These are phyloP conservation scores for Claviceps digitariae DNA, from an alignment of 2,329 filamentous ascomycete species.

Conservation along the genomic window DNA sequence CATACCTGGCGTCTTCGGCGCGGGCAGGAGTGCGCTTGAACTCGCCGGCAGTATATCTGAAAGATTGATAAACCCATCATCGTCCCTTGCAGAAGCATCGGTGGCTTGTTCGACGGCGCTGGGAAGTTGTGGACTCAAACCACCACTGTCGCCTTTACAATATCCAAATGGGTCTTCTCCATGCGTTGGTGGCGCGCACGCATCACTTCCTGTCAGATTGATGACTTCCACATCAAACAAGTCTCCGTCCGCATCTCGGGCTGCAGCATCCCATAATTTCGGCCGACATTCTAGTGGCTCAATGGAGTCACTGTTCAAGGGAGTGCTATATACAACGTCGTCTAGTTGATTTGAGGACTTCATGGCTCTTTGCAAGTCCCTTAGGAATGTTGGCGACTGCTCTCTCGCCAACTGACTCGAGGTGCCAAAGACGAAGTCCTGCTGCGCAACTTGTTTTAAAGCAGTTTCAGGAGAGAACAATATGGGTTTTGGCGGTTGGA, in stretches of 20 bases:
- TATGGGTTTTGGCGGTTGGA: constrained; percentile 27
- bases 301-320: constrained; percentile 24
- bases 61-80: constrained; percentile 12
- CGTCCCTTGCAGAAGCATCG: neutral
- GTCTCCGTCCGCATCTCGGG: constrained; percentile 51
- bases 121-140: neutral
- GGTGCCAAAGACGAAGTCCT: constrained; percentile 75
- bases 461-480: constrained; percentile 59
- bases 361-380: constrained; percentile 49
- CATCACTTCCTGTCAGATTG: constrained; percentile 37
- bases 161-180: constrained; percentile 27
- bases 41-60: constrained; percentile 13
- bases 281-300: constrained; percentile 18
- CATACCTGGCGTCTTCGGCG: neutral
- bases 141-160: constrained; percentile 9
- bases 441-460: constrained; percentile 47
- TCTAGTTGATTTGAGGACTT: constrained; percentile 38
- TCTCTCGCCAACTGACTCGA: constrained; percentile 69
- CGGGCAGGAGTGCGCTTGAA: neutral
- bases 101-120: neutral
- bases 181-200: constrained; percentile 12
- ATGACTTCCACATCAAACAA: constrained; percentile 50
- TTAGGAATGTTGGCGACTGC: constrained; percentile 52
- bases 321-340: constrained; percentile 25
- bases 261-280: constrained; percentile 57